phyloP scores from a whole-genome alignment of 192 early-diverging fungal species.

The Backusella tuberculispora region DNA sequence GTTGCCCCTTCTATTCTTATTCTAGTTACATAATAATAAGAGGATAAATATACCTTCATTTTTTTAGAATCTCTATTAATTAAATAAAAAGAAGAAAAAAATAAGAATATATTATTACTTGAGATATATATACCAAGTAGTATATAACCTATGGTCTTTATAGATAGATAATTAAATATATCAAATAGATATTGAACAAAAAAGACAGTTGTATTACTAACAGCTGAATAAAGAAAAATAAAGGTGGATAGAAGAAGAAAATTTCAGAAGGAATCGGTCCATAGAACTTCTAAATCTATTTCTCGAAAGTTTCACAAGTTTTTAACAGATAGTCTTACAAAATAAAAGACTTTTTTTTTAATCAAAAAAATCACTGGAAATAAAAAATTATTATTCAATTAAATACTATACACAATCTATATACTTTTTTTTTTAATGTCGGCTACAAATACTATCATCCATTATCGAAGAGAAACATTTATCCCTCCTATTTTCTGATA shows the following conservation, averaged over 20 bases:
- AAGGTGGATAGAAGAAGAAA: background rate
- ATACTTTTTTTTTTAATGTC: background rate
- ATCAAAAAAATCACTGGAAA: background rate
- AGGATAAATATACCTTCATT: too few relatives aligned
- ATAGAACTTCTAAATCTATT: slow-evolving; percentile 4
- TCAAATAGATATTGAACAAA: background rate
- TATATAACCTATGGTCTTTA: background rate
- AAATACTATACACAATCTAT: background rate
- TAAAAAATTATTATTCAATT: background rate
- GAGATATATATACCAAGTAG: background rate
- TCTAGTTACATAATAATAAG: background rate
- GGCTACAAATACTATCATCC: background rate
- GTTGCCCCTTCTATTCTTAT: slow-evolving; percentile 4
- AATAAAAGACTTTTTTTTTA: background rate
- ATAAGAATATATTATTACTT: background rate
- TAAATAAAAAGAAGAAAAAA: too few relatives aligned
- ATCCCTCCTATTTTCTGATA: slow-evolving; percentile 1
- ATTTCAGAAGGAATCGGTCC: background rate
- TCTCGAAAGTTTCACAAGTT: background rate
- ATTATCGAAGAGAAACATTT: background rate
- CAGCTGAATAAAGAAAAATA: background rate
- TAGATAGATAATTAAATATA: background rate
- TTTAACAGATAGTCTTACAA: background rate
- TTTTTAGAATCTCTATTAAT: too few relatives aligned
- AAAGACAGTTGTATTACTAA: background rate